phyloP scores from a whole-genome alignment of 129 eudicot genomes.

The Pulicaria dysenterica region DNA sequence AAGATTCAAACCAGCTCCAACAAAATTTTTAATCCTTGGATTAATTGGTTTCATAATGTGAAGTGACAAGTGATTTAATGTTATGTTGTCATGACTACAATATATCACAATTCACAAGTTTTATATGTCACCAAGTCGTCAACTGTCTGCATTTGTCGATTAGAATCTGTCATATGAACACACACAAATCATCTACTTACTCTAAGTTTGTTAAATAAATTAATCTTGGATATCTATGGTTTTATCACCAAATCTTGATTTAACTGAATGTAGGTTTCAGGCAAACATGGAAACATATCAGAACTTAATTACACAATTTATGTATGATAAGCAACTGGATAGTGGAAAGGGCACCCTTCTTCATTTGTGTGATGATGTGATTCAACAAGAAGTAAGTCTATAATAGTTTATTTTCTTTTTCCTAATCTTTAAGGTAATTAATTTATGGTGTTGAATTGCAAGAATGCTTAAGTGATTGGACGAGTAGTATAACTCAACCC shows the following conservation, averaged over 20 bases:
- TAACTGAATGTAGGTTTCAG: slow-evolving; percentile 67
- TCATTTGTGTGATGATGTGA: slow-evolving; percentile 96
- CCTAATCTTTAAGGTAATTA: neutral
- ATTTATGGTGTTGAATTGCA: too few relatives aligned
- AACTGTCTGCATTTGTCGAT: too few relatives aligned
- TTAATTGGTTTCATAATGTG: neutral
- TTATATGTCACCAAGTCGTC: too few relatives aligned
- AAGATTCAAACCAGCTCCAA: too few relatives aligned
- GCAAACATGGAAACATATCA: slow-evolving; percentile 78
- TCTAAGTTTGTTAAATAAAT: neutral
- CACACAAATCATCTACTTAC: too few relatives aligned
- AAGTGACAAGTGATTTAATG: too few relatives aligned
- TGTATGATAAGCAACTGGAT: slow-evolving; percentile 96
- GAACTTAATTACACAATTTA: slow-evolving; percentile 85
- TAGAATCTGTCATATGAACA: too few relatives aligned
- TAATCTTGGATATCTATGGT: neutral
- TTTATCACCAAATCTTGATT: slow-evolving; percentile 8
- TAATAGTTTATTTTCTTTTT: neutral
- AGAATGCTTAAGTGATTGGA: too few relatives aligned
- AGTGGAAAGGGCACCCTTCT: slow-evolving; percentile 98
- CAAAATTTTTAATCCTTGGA: too few relatives aligned
- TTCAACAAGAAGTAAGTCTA: slow-evolving; percentile 92
- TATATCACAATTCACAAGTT: too few relatives aligned
- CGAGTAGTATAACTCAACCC: too few relatives aligned
- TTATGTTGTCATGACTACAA: too few relatives aligned